Evolutionary conservation across 2,329 filamentous ascomycete genomes (phyloP), one percentile per base, ranked within the genome.

Genomic region (Endoconidiophora polonica): DNA sequence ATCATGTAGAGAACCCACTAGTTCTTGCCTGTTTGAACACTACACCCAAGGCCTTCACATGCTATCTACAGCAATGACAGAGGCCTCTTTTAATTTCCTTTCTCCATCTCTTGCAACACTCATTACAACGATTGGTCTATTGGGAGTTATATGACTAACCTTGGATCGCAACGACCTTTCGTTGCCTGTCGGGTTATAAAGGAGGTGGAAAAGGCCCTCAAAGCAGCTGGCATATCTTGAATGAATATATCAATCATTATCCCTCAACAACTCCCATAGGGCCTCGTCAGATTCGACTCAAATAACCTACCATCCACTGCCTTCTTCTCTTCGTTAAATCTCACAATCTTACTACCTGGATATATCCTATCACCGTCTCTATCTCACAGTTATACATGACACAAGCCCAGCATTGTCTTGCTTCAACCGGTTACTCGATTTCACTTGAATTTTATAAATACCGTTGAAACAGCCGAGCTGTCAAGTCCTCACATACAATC

Each of bases 1-100:
- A 85, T 94, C 69, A 87, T 88, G 82, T 88, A 81, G 66, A 33
- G 26, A 33, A 33, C 26, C 2, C 7, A 33, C 12, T 33, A 33
- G 26, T 33, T 33, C 26, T 33, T 10, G 7, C 12, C 12, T 33
- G 5, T 10, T 33, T 33, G 26, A 33, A 33, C 26, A 33, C 26
- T 33, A 33, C 12, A 33, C 26, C 26, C 26, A 33, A 33, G 12
- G 26, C 26, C 12, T 33, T 33, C 26, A 33, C 26, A 10, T 33
- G 26, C 26, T 33, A 33, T 10, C 26, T 33, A 33, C 12, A 33
- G 26, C 26, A 10, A 64, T 5, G 29, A 12, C 33, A 23, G n/a
- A 38, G 18, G 60, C 49, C 57, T 58, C 55, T 20, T 47, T n/a
- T 24, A n/a, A 48, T 43, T 33, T 33, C 26, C 26, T 33, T 33